Conservation (phyloP, 2,329 filamentous ascomycete genomes). For the Pyrenochaeta sp. region DNA sequence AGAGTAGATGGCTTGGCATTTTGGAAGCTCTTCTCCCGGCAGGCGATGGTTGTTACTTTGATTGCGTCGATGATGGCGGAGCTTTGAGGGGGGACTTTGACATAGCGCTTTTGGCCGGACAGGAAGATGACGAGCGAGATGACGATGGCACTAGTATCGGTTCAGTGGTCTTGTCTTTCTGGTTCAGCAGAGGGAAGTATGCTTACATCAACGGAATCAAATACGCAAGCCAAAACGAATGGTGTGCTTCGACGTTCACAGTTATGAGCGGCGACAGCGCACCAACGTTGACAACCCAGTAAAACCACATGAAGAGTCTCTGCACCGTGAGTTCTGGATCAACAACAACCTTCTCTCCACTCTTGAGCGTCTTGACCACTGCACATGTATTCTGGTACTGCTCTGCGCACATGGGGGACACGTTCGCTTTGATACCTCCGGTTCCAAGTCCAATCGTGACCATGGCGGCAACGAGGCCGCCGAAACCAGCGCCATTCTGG, state of each 20-base stretch:
- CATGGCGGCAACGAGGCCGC: conserved; percentile 12
- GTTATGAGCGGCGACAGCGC: conserved; percentile 12
- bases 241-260: conserved; percentile 12
- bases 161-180: neutral
- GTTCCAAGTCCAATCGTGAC: conserved; percentile 15
- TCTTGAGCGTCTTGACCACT: conserved; percentile 4
- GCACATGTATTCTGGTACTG: conserved; percentile 9
- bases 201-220: conserved; percentile 12
- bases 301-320: conserved; percentile 15
- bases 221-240: conserved; percentile 15
- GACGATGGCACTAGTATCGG: conserved; percentile 6
- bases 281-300: conserved; percentile 13
- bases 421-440: conserved; percentile 19
- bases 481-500: conserved; percentile 7
- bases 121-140: conserved; percentile 9
- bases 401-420: conserved; percentile 15
- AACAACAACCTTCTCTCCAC: conserved; percentile 12
- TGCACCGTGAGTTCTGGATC: conserved; percentile 16
- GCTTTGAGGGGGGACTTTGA: conserved; percentile 12
- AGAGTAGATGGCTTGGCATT: conserved; percentile 14
- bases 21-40: conserved; percentile 11
- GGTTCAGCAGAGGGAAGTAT: neutral
- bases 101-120: conserved; percentile 9
- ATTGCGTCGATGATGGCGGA: conserved; percentile 17
- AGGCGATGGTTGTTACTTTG: conserved; percentile 7